A percentile compares a stretch with the other conserved stretches of the same genome.
phyloP scores from a whole-genome alignment of 2,329 filamentous ascomycete species.

The Neocucurbitaria cava region DNA sequence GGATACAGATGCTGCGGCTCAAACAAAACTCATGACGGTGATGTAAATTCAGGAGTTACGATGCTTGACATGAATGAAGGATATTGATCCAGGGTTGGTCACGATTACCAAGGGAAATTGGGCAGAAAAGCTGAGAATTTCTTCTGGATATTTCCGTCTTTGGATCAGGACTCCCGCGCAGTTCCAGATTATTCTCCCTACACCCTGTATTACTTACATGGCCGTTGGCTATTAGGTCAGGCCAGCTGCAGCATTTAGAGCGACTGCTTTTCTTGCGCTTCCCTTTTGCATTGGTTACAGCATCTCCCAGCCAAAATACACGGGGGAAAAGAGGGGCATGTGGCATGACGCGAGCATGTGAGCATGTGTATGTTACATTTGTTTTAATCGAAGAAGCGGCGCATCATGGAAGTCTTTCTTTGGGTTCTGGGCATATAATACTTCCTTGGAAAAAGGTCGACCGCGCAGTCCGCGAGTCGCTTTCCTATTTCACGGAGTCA shows the following conservation, averaged over 20 bases:
- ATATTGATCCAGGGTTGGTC: slow-evolving; percentile 14
- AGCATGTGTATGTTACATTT: slow-evolving; percentile 13
- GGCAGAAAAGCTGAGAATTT: slow-evolving; percentile 30
- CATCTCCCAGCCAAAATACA: slow-evolving; percentile 25
- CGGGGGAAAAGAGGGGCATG: slow-evolving; percentile 21
- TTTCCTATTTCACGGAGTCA: slow-evolving; percentile 14
- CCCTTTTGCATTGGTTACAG: slow-evolving; percentile 33
- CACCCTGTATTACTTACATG: slow-evolving; percentile 43
- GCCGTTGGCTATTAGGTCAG: slow-evolving; percentile 27
- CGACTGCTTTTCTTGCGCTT: slow-evolving; percentile 38
- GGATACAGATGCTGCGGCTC: slow-evolving; percentile 42
- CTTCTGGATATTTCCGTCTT: slow-evolving; percentile 36
- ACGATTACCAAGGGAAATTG: slow-evolving; percentile 28
- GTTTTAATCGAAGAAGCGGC: slow-evolving; percentile 20
- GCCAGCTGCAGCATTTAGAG: slow-evolving; percentile 42
- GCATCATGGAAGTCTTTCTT: slow-evolving; percentile 15
- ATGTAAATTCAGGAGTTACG: slow-evolving; percentile 41
- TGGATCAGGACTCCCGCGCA: slow-evolving; percentile 44
- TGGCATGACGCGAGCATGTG: slow-evolving; percentile 13
- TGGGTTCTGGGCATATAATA: slow-evolving; percentile 25
- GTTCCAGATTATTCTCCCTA: slow-evolving; percentile 23
- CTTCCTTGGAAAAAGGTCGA: slow-evolving; percentile 21
- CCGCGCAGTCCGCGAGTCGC: slow-evolving; percentile 21
- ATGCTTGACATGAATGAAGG: slow-evolving; percentile 17
- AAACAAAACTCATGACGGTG: slow-evolving; percentile 52